Base-by-base conservation (phyloP, 2,329 filamentous ascomycete genomes). In the Blastomyces silverae region DNA sequence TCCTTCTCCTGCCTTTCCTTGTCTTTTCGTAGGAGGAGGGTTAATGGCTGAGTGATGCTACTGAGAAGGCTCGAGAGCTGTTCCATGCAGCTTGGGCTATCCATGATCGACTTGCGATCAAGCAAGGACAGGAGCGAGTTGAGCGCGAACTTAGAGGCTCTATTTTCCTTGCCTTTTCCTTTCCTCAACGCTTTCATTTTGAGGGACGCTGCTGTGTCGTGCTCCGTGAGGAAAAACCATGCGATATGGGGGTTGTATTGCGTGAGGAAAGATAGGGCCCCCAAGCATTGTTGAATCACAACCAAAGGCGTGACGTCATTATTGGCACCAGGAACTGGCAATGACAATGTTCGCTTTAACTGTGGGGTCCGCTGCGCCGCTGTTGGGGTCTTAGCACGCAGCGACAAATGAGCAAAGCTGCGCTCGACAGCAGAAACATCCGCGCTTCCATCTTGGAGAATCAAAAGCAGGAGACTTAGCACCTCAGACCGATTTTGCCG, bases 11-110 rank as follows among this genome's bases (percentile, higher is more conserved):
- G 82, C 76, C 76, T 89, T 84, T 93, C 90, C 73, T 90, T 92
- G 68, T 92, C 90, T 67, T 91, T 91, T 65, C 90, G 90, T 69
- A 96, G 87, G 31, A 96, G 81, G 42, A 88, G 86, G 67, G 90
- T 90, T 34, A 99, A 82, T 13, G 94, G 94, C 64, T 89, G 83
- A 0, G 94, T 99, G 64, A 97, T 91, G 69, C 89, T 88, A 75
- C 91, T 93, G 34, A 99, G 83, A 39, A 99, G 81, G 68, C 89
- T 87, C 1, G 94, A 94, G 34, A 99, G 83, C 67, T 92, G 88
- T 71, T 96, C 93, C 92, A 99, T 97, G 64, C 96, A 93, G 7
- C 88, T 84, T n/a, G 93, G 92, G 77, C 92, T 99, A 78, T 99
- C 94, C 79, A 96, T 96, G 68, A 99, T 92, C 67, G 97, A 82